Evolutionary conservation across 345 rosid genomes (phyloP), one percentile per base, ranked within the genome.

Genomic region (Eucalyptus albens): DNA sequence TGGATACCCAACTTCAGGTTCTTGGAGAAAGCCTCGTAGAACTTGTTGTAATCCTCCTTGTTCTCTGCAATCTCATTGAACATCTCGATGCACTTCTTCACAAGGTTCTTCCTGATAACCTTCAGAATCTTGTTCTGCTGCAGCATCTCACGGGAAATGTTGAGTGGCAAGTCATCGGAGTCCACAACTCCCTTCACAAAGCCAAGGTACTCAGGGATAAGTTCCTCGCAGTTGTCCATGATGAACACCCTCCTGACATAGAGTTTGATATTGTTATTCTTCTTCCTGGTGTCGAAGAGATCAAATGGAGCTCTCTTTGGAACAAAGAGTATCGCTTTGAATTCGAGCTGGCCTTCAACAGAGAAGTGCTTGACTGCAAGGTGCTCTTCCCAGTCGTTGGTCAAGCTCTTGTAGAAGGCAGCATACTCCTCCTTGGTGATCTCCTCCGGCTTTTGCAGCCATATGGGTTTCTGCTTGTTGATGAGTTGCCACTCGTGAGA

Each of bases 61-160:
- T 97, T 96, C 93, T 97, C 99, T 0, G 98, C 95, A 12, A 97
- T 95, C 94, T 96, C 99, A 21, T 91, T 95, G 94, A 97, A 97
- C 98, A 97, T 96, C 93, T 97, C 98, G 60, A 96, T 93, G 88
- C 98, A 97, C 62, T 97, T 97, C 94, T 97, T 97, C 89, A 97
- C 98, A 5, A 96, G 94, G 90, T 97, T 97, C 94, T 97, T 97
- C 93, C 99, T 93, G 77, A 97, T 97, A 50, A 97, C 98, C 93
- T 97, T 97, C 14, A 97, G 94, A n/a, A 97, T 97, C 94, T 97
- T 97, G 94, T 97, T 97, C 92, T 97, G 98, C 44, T 97, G 99
- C 16, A 97, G 94, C 90, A 89, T 96, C 93, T 96, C 99, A 53
- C 99, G 96, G 50, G 99, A 97, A 90, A 97, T 97, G 95, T 96